These are phyloP conservation scores for Monilinia aucupariae DNA, from an alignment of 2,329 filamentous ascomycete genomes.

Conservation along the genomic window DNA sequence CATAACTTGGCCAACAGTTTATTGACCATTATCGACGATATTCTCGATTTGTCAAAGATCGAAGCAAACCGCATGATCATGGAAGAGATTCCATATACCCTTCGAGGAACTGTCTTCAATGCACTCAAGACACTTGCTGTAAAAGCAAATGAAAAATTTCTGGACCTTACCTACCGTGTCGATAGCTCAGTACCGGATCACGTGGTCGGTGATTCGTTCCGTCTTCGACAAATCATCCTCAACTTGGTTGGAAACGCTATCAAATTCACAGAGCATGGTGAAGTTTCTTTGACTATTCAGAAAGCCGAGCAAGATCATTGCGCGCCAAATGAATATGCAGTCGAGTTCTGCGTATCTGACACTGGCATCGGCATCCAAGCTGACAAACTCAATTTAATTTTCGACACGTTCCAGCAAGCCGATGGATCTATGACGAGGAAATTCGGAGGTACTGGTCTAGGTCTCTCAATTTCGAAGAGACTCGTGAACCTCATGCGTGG, in stretches of 20 bases:
- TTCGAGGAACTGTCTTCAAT: conserved; percentile 93
- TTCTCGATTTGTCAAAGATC: conserved; percentile 70
- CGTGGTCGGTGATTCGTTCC: conserved; percentile 93
- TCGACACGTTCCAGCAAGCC: conserved; percentile 98
- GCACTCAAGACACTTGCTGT: conserved; percentile 95
- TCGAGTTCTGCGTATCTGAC: conserved; percentile 93
- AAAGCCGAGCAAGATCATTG: conserved; percentile 61
- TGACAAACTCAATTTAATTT: conserved; percentile 94
- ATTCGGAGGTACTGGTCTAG: conserved; percentile 91
- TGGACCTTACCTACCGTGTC: conserved; percentile 89
- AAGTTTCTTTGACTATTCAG: conserved; percentile 90
- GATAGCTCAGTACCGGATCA: conserved; percentile 92
- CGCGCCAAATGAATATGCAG: conserved; percentile 73
- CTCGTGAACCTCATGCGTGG: conserved; percentile 95
- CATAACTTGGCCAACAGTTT: conserved; percentile 95
- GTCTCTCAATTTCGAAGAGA: conserved; percentile 89
- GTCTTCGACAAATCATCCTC: conserved; percentile 90
- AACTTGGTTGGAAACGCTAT: conserved; percentile 98
- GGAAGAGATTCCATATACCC: conserved; percentile 93
- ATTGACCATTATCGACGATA: conserved; percentile 91
- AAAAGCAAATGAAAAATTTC: conserved; percentile 91
- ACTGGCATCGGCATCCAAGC: conserved; percentile 94
- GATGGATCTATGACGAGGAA: conserved; percentile 94
- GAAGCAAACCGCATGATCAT: conserved; percentile 98
- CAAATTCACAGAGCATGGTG: conserved; percentile 96